Conservation (phyloP, 768 basidiomycete genomes). For the Mrakia frigida region DNA sequence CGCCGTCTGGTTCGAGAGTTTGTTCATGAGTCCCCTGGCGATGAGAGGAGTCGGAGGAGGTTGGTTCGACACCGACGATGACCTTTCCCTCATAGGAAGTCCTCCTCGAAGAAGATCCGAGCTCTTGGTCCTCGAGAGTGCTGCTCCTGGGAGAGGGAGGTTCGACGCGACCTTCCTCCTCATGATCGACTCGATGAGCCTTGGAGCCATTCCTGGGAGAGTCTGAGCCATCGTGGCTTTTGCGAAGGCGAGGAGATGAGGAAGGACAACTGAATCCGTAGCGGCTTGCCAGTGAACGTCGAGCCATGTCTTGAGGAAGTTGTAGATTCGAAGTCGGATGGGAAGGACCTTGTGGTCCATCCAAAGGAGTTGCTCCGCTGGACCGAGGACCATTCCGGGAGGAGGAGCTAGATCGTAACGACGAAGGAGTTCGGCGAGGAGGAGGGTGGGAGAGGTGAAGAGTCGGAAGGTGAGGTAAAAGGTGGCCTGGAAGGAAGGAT, state of each 20-base stretch:
- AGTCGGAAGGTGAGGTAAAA: slow-evolving; percentile 95
- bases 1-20: slow-evolving; percentile 3
- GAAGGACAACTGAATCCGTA: slow-evolving; percentile 60
- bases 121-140: slow-evolving; percentile 9
- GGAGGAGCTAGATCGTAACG: slow-evolving; percentile 68
- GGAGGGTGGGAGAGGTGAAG: slow-evolving; percentile 70
- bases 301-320: slow-evolving; percentile 90
- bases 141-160: neutral
- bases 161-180: slow-evolving; percentile 5
- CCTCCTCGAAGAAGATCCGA: slow-evolving; percentile 17
- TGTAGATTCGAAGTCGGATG: slow-evolving; percentile 81
- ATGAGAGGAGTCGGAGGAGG: slow-evolving; percentile 25
- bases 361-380: slow-evolving; percentile 63
- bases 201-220: neutral
- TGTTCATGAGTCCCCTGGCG: slow-evolving; percentile 11
- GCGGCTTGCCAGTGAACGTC: slow-evolving; percentile 82
- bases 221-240: slow-evolving; percentile 33
- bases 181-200: slow-evolving; percentile 7
- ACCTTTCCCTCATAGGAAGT: neutral
- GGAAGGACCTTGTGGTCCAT: slow-evolving; percentile 77
- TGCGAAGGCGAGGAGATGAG: slow-evolving; percentile 42
- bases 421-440: slow-evolving; percentile 68
- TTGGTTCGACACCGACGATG: neutral
- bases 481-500: slow-evolving; percentile 74
- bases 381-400: slow-evolving; percentile 37